A percentile compares a stretch with the other conserved stretches of the same genome.
phyloP scores from a whole-genome alignment of 352 stramenopile species.

The Pythium apleroticum region DNA sequence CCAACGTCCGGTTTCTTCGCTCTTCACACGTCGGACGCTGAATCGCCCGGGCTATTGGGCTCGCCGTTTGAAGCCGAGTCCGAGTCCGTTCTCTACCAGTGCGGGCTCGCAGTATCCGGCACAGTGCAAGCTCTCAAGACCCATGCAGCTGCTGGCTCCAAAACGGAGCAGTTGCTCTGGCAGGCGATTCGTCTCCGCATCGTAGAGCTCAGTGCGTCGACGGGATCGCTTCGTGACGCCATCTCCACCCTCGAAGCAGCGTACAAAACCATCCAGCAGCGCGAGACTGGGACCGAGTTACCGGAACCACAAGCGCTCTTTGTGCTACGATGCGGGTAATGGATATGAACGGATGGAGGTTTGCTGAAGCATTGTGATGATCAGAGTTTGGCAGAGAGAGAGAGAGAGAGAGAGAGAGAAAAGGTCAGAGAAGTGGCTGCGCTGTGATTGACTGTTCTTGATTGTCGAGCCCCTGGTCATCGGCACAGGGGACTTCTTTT shows the following conservation, averaged over 20 bases:
- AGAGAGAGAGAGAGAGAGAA: too few relatives aligned
- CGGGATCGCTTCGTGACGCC: conserved; percentile 12
- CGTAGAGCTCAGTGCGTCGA: conserved; percentile 17
- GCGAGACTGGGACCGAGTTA: conserved; percentile 18
- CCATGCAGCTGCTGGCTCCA: not conserved
- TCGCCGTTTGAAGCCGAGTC: conserved; percentile 20
- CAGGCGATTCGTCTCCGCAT: conserved; percentile 24
- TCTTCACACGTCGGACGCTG: not conserved
- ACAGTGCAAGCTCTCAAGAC: conserved; percentile 4
- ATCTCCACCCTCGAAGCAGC: conserved; percentile 2
- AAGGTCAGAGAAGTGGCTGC: too few relatives aligned
- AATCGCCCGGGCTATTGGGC: not conserved
- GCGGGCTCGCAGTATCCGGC: conserved; percentile 6
- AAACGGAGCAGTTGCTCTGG: conserved; percentile 19
- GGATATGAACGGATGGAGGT: too few relatives aligned
- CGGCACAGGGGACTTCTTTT: too few relatives aligned
- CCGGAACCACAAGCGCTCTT: conserved; percentile 6
- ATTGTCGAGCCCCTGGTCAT: too few relatives aligned
- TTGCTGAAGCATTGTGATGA: too few relatives aligned
- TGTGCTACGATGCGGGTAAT: conserved; percentile 3
- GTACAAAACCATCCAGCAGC: conserved; percentile 10
- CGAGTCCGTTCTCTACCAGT: conserved; percentile 2
- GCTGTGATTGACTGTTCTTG: too few relatives aligned
- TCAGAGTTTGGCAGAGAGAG: too few relatives aligned
- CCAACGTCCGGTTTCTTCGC: not conserved